These are phyloP conservation scores for Leptomonas seymouri DNA, from an alignment of 208 protist genomes.

Conservation along the genomic window DNA sequence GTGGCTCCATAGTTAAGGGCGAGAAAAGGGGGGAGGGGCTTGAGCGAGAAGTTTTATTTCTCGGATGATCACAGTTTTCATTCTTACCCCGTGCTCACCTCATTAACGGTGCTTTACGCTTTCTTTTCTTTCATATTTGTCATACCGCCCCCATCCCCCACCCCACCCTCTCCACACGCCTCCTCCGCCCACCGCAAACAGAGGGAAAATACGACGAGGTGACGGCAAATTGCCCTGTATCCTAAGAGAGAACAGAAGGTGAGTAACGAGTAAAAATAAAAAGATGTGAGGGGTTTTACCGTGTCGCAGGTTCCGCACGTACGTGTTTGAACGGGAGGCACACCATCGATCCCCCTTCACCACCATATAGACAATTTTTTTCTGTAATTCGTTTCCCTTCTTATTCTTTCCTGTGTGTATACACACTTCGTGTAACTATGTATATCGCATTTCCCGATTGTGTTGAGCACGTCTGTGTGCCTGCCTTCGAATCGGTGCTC, in stretches of 20 bases:
- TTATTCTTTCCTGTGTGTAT: conserved; percentile 1
- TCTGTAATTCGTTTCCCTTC: background rate
- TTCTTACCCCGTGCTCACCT: background rate
- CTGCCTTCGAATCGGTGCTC: background rate
- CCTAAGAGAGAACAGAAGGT: background rate
- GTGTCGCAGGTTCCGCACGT: background rate
- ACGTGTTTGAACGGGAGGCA: background rate
- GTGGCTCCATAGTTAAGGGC: too few relatives aligned
- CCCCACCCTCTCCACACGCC: background rate
- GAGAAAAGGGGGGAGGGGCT: background rate
- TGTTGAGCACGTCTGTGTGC: background rate
- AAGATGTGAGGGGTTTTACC: background rate
- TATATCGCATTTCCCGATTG: background rate
- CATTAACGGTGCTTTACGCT: background rate
- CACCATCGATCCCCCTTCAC: background rate
- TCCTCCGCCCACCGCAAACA: background rate
- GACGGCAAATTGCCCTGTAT: background rate
- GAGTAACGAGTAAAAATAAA: background rate
- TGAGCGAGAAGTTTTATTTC: background rate
- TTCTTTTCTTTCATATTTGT: background rate
- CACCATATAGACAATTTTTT: too few relatives aligned
- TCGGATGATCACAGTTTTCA: background rate
- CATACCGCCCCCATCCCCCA: background rate
- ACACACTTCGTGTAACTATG: too few relatives aligned
- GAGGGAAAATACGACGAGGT: background rate